Evolutionary conservation across 2,329 filamentous ascomycete species (phyloP), one percentile per base, ranked within the genome.

Genomic region (Nectriaceae sp.): DNA sequence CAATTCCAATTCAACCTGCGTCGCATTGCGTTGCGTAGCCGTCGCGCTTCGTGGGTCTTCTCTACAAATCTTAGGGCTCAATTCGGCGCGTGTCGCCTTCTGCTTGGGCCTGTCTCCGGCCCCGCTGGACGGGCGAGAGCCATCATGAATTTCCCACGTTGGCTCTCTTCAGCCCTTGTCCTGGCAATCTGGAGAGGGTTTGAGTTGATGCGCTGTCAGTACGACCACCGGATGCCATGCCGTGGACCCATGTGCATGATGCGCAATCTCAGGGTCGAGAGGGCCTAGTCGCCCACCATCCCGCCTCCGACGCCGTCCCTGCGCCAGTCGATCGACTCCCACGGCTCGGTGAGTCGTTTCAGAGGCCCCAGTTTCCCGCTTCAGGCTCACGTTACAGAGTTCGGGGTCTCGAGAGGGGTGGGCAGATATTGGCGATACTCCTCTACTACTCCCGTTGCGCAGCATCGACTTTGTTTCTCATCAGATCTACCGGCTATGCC

Each of bases 191-290:
- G 33, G 11, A 5, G 26, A 15, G 6, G 15, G 46, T 44, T 43
- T 19, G 40, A 36, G 31, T 43, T 41, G 56, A 62, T 61, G 59
- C 52, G 59, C 55, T 61, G 59, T 61, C 59, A 59, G 59, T 60
- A 51, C 51, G 38, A 61, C 56, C 44, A 53, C 39, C 33, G 33
- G 37, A 21, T 11, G 5, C 37, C 44, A 60, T 61, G 57, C 47
- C 55, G 57, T 57, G 59, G 59, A 54, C 59, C 37, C 55, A 61
- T 40, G 46, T 59, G 57, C 59, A 61, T 61, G 46, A 55, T 48
- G 46, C 43, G 49, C 48, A 62, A 60, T 62, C 47, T 58, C 51
- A 55, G 42, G 46, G 50, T 42, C 26, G 21, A 33, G 24, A 35
- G 45, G 36, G 22, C 47, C 42, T 42, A 35, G 40, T 46, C 43